Conservation (phyloP, 495 filamentous ascomycete species). For the Penicillium nucicola region DNA sequence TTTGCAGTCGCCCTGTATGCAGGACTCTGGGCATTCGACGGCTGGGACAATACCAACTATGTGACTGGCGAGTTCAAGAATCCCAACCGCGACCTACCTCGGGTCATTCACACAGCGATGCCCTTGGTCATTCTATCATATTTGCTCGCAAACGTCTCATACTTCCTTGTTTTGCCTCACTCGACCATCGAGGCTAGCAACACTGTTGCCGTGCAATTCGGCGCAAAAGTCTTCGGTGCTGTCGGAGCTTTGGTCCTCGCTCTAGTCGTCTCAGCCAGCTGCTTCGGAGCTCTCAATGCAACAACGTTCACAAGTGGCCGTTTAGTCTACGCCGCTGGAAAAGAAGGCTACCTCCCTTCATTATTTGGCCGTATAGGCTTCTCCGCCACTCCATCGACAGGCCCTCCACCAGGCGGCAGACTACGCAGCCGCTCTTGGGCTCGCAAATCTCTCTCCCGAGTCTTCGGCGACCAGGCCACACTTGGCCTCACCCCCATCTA, state of each 20-base stretch:
- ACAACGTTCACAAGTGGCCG: conserved; percentile 92
- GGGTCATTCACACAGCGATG: conserved; percentile 96
- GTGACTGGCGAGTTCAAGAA: conserved; percentile 95
- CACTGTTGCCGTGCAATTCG: conserved; percentile 93
- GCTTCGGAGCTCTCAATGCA: conserved; percentile 90
- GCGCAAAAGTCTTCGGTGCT: conserved; percentile 82
- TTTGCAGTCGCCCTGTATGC: conserved; percentile 95
- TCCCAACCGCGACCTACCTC: conserved; percentile 83
- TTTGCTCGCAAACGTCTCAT: conserved; percentile 84
- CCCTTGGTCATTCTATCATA: conserved; percentile 90
- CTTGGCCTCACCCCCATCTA: conserved; percentile 82
- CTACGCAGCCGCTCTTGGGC: conserved; percentile 58
- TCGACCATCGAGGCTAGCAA: conserved; percentile 76
- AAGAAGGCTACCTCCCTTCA: conserved; percentile 88
- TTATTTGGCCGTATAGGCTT: conserved; percentile 83
- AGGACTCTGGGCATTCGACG: conserved; percentile 96
- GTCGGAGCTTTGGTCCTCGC: conserved; percentile 81
- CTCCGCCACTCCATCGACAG: conserved; percentile 36
- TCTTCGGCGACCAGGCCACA: conserved; percentile 59
- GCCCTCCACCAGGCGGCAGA: conserved; percentile 29
- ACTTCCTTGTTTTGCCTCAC: conserved; percentile 91
- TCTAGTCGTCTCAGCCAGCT: conserved; percentile 82
- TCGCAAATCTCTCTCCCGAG: conserved; percentile 48
- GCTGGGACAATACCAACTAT: conserved; percentile 99
- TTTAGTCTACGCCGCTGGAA: conserved; percentile 89